phyloP scores from a whole-genome alignment of 1,139 yeast species.

The Geotrichum aggregatum region DNA sequence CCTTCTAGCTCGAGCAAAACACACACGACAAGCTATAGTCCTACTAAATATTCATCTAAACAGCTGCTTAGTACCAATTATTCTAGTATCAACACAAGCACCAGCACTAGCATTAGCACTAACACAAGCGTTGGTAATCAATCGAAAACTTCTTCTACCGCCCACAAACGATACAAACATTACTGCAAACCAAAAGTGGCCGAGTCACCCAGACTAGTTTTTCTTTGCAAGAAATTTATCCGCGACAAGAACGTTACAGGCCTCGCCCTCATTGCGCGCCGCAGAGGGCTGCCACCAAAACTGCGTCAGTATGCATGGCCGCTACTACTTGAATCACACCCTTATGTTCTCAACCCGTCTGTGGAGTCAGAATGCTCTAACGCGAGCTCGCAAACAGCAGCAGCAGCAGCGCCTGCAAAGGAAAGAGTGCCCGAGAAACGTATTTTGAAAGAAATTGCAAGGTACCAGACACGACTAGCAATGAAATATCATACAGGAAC shows the following conservation, averaged over 20 bases:
- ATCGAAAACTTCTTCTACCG: too few species aligned
- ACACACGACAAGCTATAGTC: too few species aligned
- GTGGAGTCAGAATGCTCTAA: slow-evolving; percentile 19
- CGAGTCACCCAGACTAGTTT: slow-evolving; percentile 36
- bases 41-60: too few species aligned
- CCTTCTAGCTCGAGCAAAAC: too few species aligned
- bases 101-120: too few species aligned
- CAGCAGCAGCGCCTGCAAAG: too few species aligned
- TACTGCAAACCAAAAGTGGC: slow-evolving; percentile 38
- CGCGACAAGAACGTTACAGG: slow-evolving; percentile 56
- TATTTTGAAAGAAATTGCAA: slow-evolving; percentile 34
- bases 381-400: too few species aligned
- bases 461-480: slow-evolving; percentile 27
- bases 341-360: slow-evolving; percentile 57
- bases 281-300: slow-evolving; percentile 79
- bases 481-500: background rate
- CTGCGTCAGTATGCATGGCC: slow-evolving; percentile 84
- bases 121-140: too few species aligned
- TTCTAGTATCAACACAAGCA: too few species aligned
- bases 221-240: slow-evolving; percentile 42
- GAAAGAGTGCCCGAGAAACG: slow-evolving; percentile 28
- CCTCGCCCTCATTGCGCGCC: slow-evolving; percentile 74
- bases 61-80: too few species aligned
- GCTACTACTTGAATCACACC: slow-evolving; percentile 69
- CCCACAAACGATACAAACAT: slow-evolving; percentile 33